These are phyloP conservation scores for Hemileccinum impolitum DNA, from an alignment of 768 basidiomycete species.

Conservation along the genomic window DNA sequence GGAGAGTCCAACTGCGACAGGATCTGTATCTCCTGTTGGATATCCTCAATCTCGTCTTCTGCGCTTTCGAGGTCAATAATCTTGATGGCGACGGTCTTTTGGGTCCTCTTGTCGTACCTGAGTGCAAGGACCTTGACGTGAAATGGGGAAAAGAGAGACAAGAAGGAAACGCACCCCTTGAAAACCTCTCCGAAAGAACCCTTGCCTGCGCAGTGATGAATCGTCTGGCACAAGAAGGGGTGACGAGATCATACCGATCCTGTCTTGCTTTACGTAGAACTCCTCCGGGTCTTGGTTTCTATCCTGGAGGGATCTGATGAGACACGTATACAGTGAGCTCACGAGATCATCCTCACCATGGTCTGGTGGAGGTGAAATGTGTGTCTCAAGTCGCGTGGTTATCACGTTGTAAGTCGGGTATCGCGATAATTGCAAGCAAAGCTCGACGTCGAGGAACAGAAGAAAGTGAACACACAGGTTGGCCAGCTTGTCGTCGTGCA, in stretches of 20 bases:
- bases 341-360: slow-evolving; percentile 20
- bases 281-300: slow-evolving; percentile 90
- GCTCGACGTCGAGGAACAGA: slow-evolving; percentile 7
- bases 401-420: slow-evolving; percentile 7
- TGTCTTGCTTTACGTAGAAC: slow-evolving; percentile 94
- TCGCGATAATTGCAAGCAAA: slow-evolving; percentile 1
- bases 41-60: slow-evolving; percentile 99
- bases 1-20: slow-evolving; percentile 94
- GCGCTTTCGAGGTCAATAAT: slow-evolving; percentile 99
- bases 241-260: slow-evolving; percentile 67
- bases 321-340: background rate
- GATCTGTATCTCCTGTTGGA: slow-evolving; percentile 98
- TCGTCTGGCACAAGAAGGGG: slow-evolving; percentile 10
- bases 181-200: slow-evolving; percentile 99
- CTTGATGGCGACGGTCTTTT: slow-evolving; percentile 98
- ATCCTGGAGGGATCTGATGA: slow-evolving; percentile 42
- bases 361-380: background rate
- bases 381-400: slow-evolving; percentile 13
- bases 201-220: slow-evolving; percentile 60
- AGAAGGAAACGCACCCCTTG: slow-evolving; percentile 68
- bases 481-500: slow-evolving; percentile 7
- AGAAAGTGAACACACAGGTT: slow-evolving; percentile 3
- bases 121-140: background rate
- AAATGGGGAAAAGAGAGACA: slow-evolving; percentile 9
- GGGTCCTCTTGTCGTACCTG: slow-evolving; percentile 93